Evolutionary conservation across 345 rosid genomes (phyloP), one percentile per base, ranked within the genome.

Genomic region (Noccaea caerulescens): DNA sequence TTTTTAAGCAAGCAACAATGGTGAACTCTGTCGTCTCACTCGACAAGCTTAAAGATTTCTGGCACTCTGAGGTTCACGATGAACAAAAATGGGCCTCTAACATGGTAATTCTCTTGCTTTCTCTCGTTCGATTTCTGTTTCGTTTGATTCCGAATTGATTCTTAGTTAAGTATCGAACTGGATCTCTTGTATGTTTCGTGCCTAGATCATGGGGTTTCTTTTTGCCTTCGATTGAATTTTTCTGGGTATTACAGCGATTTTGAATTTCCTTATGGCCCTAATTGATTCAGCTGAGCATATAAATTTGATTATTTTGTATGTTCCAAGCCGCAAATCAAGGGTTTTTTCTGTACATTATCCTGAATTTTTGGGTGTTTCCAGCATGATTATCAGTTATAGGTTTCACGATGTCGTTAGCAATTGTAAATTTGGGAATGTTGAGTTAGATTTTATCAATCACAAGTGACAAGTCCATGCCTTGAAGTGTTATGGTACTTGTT

Each of bases 1-100:
- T 23, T 20, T 49, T 20, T 27, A 27, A 50, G 52, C 30, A 61
- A 3, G 42, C 71, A 65, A 63, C 80, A 58, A 91, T 89, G 96
- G 96, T 79, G 63, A 81, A 74, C 37, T 36, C 71, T 34, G 33
- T 36, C 45, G 42, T 84, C 16, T 87, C 92, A 16, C 39, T 86
- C 10, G 87, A 87, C 0, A 81, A 81, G 68, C 61, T 87, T 3
- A 87, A 86, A 80, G 80, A 85, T 37, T 47, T 84, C 45, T 89
- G 80, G 86, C 80, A 76, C 43, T 87, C 90, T 64, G 88, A 91
- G 78, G 73, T 86, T 39, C 76, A 87, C 60, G 90, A 89, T 33
- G 97, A 89, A 45, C 88, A 85, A 73, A 86, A 84, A 36, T 87
- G 92, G 96, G 92, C 84, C 4, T 72, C 33, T 73, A 91, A 91